Base-by-base conservation (phyloP, 1,284 basidiomycete species). In the Puccinia brachypodii region DNA sequence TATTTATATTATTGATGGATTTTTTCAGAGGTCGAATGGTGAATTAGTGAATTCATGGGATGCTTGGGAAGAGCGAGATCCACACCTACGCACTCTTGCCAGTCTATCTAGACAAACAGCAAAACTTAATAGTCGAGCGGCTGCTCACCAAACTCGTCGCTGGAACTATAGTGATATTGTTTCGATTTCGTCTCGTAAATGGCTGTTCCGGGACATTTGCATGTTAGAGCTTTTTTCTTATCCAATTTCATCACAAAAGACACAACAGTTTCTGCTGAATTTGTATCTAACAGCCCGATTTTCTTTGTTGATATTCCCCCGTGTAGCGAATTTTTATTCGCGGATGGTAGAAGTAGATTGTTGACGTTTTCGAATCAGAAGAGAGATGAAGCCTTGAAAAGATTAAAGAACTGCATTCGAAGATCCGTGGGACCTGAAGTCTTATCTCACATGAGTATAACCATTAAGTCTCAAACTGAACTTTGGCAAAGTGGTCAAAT, bases 41-140 rank as follows among this genome's bases (percentile, higher is more conserved):
- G 95, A 96, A 86, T 91, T 98, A 50, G 92, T 97, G 72, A 94
- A 95, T 84, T 93, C 93, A 0, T 90, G 90, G 83, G 93, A 96
- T 84, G 94, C 94, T 2, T 90, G 91, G 83, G 91, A 92, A 73
- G 88, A 96, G 58, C 81, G 86, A 36, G 85, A 86, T 66, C 53
- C 79, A 13, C 74, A 73, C 22, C 79, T 84, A 19, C 83, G 85
- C 2, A 83, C 84, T 25, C 91, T 95, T 84, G 93, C 93, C 82
- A 92, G 96, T 60, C 92, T 94, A 8, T 87, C 87, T 14, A 93
- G 93, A 44, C 95, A 93, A 82, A 90, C 92, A 36, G 89, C 94
- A 0, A 93, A 94, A 84, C 87, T 95, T 11, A 90, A 92, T 85
- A 83, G 89, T 84, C 11, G 47, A 25, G 14, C 40, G 50, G 72